Conservation (phyloP, 2,329 filamentous ascomycete genomes). For the Claviceps sp. region DNA sequence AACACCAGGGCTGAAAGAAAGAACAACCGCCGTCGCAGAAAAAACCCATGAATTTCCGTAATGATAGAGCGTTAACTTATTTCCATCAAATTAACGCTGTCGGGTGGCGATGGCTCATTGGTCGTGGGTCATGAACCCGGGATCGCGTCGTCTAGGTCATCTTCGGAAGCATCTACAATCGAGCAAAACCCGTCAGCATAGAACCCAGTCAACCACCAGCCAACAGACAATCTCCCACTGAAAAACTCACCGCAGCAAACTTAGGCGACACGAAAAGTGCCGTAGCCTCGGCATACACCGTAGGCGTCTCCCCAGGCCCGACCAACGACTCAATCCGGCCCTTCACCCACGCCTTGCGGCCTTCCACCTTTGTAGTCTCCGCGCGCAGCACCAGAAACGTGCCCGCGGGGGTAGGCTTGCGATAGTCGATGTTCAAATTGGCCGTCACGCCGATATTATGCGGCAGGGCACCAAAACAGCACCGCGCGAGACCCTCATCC, state of each 20-base stretch:
- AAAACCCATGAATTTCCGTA: no score
- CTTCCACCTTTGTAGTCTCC: constrained; percentile 73
- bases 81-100: no score
- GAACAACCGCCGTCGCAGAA: no score
- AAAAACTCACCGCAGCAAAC: constrained; percentile 54
- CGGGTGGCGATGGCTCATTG: no score
- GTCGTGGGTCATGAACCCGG: no score
- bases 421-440: constrained; percentile 71
- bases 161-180: background rate
- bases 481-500: constrained; percentile 78
- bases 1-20: no score
- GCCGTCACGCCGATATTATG: constrained; percentile 80
- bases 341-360: constrained; percentile 88
- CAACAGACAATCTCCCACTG: no score
- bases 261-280: constrained; percentile 83
- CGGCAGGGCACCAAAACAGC: constrained; percentile 78
- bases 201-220: background rate
- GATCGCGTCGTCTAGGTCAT: background rate
- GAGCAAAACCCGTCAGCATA: background rate
- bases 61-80: no score
- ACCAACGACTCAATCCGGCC: constrained; percentile 72
- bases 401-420: constrained; percentile 62
- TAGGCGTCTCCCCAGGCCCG: constrained; percentile 43
- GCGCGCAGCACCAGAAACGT: constrained; percentile 68
- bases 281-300: constrained; percentile 66